Conservation (phyloP, 2,329 filamentous ascomycete species). For the Lecanosticta acicola region DNA sequence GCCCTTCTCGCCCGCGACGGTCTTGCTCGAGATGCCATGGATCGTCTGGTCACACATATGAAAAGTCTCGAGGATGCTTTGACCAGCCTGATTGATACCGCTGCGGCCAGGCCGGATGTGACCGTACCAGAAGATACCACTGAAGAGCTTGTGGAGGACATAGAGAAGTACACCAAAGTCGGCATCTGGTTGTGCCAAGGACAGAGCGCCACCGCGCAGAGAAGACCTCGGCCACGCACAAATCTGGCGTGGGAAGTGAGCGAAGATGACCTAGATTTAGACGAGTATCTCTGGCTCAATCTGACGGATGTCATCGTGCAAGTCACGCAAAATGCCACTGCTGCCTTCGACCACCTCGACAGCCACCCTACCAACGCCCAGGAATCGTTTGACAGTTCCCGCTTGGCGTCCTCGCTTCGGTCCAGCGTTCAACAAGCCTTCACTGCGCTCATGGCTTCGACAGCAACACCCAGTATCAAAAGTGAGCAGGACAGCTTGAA, state of each 20-base stretch:
- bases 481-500: constrained; percentile 11
- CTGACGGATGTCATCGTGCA: constrained; percentile 58
- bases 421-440: constrained; percentile 84
- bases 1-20: constrained; percentile 86
- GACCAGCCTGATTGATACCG: constrained; percentile 63
- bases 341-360: constrained; percentile 22
- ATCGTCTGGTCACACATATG: constrained; percentile 74
- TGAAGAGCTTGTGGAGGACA: constrained; percentile 65
- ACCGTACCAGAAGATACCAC: constrained; percentile 59
- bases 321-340: constrained; percentile 42
- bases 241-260: constrained; percentile 43
- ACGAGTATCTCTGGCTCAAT: constrained; percentile 62
- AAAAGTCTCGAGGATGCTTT: constrained; percentile 73
- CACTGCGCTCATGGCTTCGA: constrained; percentile 74
- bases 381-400: constrained; percentile 49
- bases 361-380: constrained; percentile 29
- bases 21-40: constrained; percentile 75
- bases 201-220: constrained; percentile 59
- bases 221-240: constrained; percentile 30
- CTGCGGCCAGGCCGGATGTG: constrained; percentile 52
- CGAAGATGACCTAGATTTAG: constrained; percentile 53
- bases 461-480: constrained; percentile 47
- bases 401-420: constrained; percentile 63
- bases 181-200: constrained; percentile 94
- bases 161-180: constrained; percentile 86